phyloP scores from a whole-genome alignment of 805 yeast genomes.

The Pichia exigua region DNA sequence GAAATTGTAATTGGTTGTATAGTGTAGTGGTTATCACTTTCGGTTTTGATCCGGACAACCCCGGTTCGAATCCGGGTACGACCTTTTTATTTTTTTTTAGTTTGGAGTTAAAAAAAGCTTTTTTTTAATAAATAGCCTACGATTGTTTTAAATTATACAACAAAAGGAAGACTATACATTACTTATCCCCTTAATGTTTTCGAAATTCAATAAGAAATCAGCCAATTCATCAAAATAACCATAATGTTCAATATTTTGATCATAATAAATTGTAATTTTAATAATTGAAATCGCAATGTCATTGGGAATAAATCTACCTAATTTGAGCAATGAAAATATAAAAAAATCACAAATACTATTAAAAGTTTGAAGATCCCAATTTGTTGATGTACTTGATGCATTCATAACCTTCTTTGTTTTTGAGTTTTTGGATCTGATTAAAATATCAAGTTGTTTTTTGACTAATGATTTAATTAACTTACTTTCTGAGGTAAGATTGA shows the following conservation, averaged over 20 bases:
- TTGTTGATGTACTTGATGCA: slow-evolving; percentile 21
- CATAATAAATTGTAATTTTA: slow-evolving; percentile 23
- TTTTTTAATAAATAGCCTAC: no score
- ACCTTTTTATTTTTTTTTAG: slow-evolving; percentile 33
- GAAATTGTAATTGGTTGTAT: no score
- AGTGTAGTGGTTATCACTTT: slow-evolving; percentile 78
- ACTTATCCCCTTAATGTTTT: not conserved
- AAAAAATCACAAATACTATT: slow-evolving; percentile 27
- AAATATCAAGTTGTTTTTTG: slow-evolving; percentile 6
- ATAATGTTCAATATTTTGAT: slow-evolving; percentile 16
- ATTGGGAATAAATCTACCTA: slow-evolving; percentile 36
- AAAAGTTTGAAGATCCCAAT: slow-evolving; percentile 22
- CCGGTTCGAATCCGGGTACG: slow-evolving; percentile 85
- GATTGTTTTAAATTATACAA: no score
- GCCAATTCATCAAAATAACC: slow-evolving; percentile 25
- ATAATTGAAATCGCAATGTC: slow-evolving; percentile 31
- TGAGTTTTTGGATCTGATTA: not conserved
- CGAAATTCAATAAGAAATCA: not conserved
- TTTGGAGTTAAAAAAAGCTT: no score
- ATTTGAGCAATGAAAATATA: slow-evolving; percentile 30
- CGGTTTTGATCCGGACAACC: slow-evolving; percentile 78
- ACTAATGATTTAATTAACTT: slow-evolving; percentile 9
- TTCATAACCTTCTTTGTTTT: slow-evolving; percentile 4
- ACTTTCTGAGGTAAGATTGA: slow-evolving; percentile 9
- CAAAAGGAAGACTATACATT: not conserved